These are phyloP conservation scores for Talaromyces sp. DNA, from an alignment of 2,329 filamentous ascomycete species.

Conservation along the genomic window DNA sequence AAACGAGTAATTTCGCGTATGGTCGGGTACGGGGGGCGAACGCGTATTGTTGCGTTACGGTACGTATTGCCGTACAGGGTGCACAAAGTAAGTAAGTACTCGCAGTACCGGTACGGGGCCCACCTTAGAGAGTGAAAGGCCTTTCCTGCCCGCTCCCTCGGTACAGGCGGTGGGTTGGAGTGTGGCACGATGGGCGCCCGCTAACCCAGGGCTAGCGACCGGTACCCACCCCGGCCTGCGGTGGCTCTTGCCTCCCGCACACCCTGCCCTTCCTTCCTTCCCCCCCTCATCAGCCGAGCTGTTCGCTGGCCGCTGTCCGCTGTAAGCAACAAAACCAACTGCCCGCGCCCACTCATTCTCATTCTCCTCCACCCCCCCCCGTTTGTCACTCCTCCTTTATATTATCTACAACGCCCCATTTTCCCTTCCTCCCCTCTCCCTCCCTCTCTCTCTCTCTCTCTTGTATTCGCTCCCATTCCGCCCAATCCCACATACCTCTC, in stretches of 20 bases:
- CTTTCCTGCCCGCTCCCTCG: slow-evolving; percentile 11
- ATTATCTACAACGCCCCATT: neutral
- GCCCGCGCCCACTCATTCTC: neutral
- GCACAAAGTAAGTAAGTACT: no score
- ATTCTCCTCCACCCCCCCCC: no score
- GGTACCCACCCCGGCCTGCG: neutral
- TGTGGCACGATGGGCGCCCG: slow-evolving; percentile 2
- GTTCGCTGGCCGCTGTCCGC: neutral
- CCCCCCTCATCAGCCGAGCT: neutral
- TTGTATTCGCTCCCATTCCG: neutral
- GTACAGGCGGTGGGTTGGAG: slow-evolving; percentile 8
- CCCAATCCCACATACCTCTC: slow-evolving; percentile 9
- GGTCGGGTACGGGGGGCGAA: neutral
- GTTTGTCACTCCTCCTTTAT: slow-evolving; percentile 13
- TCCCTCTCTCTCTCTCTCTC: neutral
- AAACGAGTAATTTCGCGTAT: neutral
- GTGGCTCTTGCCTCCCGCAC: neutral
- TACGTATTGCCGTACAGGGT: neutral
- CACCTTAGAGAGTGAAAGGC: no score
- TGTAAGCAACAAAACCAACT: neutral
- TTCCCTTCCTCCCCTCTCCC: neutral
- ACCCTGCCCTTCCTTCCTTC: slow-evolving; percentile 11
- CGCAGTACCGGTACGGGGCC: no score
- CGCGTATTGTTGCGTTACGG: neutral
- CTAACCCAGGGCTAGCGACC: neutral